Evolutionary conservation across 345 rosid genomes (phyloP), one percentile per base, ranked within the genome.

Genomic region (Boechera retrofracta): DNA sequence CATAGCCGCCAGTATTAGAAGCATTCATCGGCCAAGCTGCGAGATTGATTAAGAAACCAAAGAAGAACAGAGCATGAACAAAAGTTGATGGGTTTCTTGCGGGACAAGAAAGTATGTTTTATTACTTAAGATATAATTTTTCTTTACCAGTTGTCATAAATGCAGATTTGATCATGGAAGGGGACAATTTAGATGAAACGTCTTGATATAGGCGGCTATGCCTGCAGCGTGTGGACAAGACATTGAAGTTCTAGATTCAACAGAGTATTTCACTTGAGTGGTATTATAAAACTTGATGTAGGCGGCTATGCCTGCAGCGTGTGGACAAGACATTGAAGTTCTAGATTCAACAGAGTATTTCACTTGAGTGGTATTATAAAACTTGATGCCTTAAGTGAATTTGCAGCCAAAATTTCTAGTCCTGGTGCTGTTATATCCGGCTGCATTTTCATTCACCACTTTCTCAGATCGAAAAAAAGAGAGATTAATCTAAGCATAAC

Each of bases 291-390:
- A 35, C 0, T 72, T 7, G 78, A 18, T 15, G 35, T 83, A 76
- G 2, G 83, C 84, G 4, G 87, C 85, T 51, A 51, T 60, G 49
- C 83, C 86, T 4, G 90, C 73, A 18, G 49, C 84, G 67, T 86
- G 91, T 0, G 91, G 87, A 62, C 86, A 83, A 16, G 91, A 5
- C 85, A 87, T 84, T 26, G 87, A 86, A 7, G 91, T 87, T 66
- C 86, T 88, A 0, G 86, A 83, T 24, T 77, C 0, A 11, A 86
- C 5, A 58, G 47, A 81, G 69, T 74, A 85, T 10, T 74, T 60
- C 6, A 62, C 74, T 1, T 15, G 61, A 26, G 81, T 67, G 1
- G 38, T 28, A 42, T 81, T 86, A 16, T 1, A 6, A 7, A 82
- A 35, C 0, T 72, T 7, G 78, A 18, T 15, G 35, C 36, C 36